These are phyloP conservation scores for Debaryomyces subglobosus DNA, from an alignment of 1,139 yeast species.

Conservation along the genomic window DNA sequence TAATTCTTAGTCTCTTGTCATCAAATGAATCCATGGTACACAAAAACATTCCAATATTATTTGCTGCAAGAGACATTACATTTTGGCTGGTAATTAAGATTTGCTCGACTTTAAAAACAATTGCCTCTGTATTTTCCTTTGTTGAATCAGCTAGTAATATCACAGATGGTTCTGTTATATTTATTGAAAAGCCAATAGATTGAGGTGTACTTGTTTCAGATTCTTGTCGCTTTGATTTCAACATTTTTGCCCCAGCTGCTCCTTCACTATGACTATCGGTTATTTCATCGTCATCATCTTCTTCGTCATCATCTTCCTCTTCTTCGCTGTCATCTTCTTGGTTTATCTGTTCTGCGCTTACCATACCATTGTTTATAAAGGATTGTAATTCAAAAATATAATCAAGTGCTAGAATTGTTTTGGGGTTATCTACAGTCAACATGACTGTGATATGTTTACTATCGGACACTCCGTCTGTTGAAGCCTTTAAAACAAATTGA, in stretches of 20 bases:
- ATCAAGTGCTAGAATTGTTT: slow-evolving; percentile 80
- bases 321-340: slow-evolving; percentile 15
- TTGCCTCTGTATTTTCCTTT: slow-evolving; percentile 72
- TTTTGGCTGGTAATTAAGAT: slow-evolving; percentile 71
- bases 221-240: background rate
- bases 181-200: slow-evolving; percentile 59
- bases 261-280: background rate
- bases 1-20: slow-evolving; percentile 63
- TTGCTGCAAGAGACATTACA: slow-evolving; percentile 65
- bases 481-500: slow-evolving; percentile 67
- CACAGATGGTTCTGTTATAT: slow-evolving; percentile 77
- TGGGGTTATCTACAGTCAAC: slow-evolving; percentile 79
- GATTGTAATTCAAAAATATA: slow-evolving; percentile 76
- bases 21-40: slow-evolving; percentile 72
- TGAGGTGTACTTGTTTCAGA: background rate
- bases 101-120: slow-evolving; percentile 87
- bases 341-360: slow-evolving; percentile 22
- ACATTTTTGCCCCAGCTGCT: background rate
- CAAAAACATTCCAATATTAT: slow-evolving; percentile 85
- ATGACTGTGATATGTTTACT: slow-evolving; percentile 52
- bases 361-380: slow-evolving; percentile 54
- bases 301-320: slow-evolving; percentile 9
- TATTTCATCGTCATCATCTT: background rate
- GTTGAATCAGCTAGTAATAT: slow-evolving; percentile 82
- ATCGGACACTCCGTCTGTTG: slow-evolving; percentile 44